phyloP scores from a whole-genome alignment of 495 filamentous ascomycete genomes.

The Penicillium robsamsonii region DNA sequence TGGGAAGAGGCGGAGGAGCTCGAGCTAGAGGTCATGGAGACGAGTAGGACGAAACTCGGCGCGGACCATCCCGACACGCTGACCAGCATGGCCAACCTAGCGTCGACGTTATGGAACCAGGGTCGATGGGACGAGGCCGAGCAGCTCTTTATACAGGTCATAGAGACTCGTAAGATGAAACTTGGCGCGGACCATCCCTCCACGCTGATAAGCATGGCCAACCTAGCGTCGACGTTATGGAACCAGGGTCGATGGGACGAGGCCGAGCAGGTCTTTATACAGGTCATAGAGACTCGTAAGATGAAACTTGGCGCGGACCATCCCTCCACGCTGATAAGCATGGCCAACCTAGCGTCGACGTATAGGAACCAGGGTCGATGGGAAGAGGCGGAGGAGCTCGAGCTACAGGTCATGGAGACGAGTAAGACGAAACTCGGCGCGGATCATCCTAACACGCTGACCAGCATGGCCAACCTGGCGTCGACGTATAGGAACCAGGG shows the following conservation, averaged over 20 bases:
- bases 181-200: conserved; percentile 3
- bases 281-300: conserved; percentile 3
- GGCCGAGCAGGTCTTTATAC: conserved; percentile 11
- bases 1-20: not conserved
- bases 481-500: not conserved
- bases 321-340: not conserved
- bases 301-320: conserved; percentile 5
- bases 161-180: not conserved
- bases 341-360: conserved; percentile 6
- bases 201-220: conserved; percentile 2
- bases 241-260: conserved; percentile 26
- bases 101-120: not conserved
- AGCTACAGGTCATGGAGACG: conserved; percentile 2
- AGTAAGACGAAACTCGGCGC: not conserved
- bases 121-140: conserved; percentile 27
- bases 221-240: not conserved
- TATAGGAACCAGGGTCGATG: conserved; percentile 30
- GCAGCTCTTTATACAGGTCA: conserved; percentile 7
- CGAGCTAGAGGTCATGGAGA: not conserved
- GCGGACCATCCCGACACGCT: not conserved
- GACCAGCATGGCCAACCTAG: not conserved
- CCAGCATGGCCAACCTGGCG: not conserved
- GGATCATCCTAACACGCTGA: not conserved
- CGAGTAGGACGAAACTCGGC: not conserved
- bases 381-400: conserved; percentile 20